These are phyloP conservation scores for Phytophthora pseudosyringae DNA, from an alignment of 352 stramenopile species.

Conservation along the genomic window DNA sequence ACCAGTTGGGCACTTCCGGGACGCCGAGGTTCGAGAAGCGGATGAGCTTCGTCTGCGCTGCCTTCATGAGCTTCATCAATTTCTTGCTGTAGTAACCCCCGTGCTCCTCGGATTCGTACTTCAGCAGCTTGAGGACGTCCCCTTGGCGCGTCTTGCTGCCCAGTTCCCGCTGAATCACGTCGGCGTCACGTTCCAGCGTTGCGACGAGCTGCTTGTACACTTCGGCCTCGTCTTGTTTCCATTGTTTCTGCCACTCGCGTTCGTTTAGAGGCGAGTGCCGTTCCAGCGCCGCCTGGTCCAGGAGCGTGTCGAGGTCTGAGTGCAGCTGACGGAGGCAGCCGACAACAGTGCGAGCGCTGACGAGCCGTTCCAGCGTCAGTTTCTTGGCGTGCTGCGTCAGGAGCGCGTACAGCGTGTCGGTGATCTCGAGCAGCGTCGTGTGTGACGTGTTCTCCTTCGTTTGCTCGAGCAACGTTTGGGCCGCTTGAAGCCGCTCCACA, in stretches of 20 bases:
- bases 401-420: slow-evolving; percentile 14
- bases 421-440: not conserved
- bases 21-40: too few species aligned
- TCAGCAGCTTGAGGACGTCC: slow-evolving; percentile 17
- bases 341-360: slow-evolving; percentile 17
- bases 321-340: slow-evolving; percentile 18
- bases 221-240: slow-evolving; percentile 2
- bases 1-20: too few species aligned
- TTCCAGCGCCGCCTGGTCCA: slow-evolving; percentile 6
- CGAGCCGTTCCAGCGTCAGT: slow-evolving; percentile 18
- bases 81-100: slow-evolving; percentile 10
- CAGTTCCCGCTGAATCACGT: slow-evolving; percentile 10
- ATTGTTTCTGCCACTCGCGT: slow-evolving; percentile 11
- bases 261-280: not conserved
- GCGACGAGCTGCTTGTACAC: slow-evolving; percentile 16
- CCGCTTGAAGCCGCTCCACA: slow-evolving; percentile 1
- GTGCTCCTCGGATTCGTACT: slow-evolving; percentile 21
- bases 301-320: slow-evolving; percentile 8
- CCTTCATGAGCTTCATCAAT: not conserved
- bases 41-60: too few species aligned
- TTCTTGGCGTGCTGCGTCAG: slow-evolving; percentile 23
- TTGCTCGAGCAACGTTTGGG: not conserved
- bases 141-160: not conserved
- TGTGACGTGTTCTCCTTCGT: not conserved
- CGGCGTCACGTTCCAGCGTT: not conserved